These are phyloP conservation scores for Candolleomyces efflorescens DNA, from an alignment of 768 basidiomycete genomes.

Conservation along the genomic window DNA sequence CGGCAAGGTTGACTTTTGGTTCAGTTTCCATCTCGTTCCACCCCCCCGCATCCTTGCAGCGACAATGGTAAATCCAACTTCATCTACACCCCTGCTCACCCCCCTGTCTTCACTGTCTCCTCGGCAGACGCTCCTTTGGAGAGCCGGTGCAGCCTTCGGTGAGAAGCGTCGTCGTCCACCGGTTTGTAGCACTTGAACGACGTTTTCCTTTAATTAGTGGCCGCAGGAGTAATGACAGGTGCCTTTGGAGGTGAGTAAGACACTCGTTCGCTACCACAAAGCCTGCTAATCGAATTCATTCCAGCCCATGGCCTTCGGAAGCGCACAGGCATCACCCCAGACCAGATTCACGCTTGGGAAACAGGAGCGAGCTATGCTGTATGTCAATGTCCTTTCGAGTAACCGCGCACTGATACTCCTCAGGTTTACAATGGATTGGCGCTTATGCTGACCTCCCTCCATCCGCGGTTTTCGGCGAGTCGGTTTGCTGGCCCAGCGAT, in stretches of 20 bases:
- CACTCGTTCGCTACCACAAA: not conserved
- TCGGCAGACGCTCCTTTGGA: conserved; percentile 32
- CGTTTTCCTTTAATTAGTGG: conserved; percentile 14
- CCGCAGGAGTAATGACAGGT: conserved; percentile 54
- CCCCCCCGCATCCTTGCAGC: not conserved
- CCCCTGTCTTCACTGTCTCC: conserved; percentile 9
- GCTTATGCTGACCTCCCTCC: conserved; percentile 56
- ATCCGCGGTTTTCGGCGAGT: conserved; percentile 55
- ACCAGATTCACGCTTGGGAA: conserved; percentile 54
- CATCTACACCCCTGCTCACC: conserved; percentile 25
- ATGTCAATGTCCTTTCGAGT: conserved; percentile 12
- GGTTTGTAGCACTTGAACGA: not conserved
- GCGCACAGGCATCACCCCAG: conserved; percentile 43
- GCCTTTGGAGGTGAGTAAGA: conserved; percentile 53
- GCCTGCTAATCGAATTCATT: not conserved
- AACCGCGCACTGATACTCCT: not conserved
- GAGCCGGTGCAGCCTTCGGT: conserved; percentile 40
- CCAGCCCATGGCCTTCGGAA: conserved; percentile 52
- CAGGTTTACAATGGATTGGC: conserved; percentile 71
- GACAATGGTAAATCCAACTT: conserved; percentile 18
- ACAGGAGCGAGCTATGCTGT: conserved; percentile 65
- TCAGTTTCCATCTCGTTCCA: not conserved
- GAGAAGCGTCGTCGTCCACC: conserved; percentile 8
- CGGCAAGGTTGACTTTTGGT: not conserved
- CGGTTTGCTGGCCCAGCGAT: conserved; percentile 69